These are phyloP conservation scores for Pythium rishiriense DNA, from an alignment of 352 stramenopile species.

Conservation along the genomic window DNA sequence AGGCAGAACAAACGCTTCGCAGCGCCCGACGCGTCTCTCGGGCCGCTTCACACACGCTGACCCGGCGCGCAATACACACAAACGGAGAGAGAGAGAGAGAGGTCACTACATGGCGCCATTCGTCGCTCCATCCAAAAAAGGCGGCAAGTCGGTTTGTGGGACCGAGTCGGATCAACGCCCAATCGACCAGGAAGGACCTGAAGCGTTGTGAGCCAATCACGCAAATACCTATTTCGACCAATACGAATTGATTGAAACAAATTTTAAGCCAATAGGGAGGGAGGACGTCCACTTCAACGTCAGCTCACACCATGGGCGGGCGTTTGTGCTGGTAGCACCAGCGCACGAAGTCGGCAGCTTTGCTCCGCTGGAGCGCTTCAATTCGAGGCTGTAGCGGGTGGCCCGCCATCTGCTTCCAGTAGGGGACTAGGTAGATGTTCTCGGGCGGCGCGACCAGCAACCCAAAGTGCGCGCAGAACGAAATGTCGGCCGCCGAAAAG, in stretches of 20 bases:
- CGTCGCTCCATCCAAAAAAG: no score
- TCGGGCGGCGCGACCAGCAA: constrained; percentile 39
- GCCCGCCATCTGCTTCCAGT: constrained; percentile 27
- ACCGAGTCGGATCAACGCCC: no score
- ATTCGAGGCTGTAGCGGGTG: constrained; percentile 36
- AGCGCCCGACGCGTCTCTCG: constrained; percentile 30
- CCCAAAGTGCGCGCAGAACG: constrained; percentile 52
- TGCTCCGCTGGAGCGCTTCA: constrained; percentile 36
- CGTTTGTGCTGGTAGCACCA: constrained; percentile 62
- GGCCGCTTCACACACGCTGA: constrained; percentile 28
- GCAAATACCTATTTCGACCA: constrained; percentile 15
- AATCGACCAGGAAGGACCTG: no score
- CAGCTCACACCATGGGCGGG: constrained; percentile 15
- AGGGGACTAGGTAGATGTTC: constrained; percentile 38
- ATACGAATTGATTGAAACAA: constrained; percentile 2
- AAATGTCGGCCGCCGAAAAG: constrained; percentile 56
- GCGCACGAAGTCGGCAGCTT: constrained; percentile 42
- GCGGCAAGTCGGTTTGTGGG: no score
- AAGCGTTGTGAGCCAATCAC: constrained; percentile 23
- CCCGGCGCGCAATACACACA: constrained; percentile 16
- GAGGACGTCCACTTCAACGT: not conserved
- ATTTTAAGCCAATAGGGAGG: constrained; percentile 15
- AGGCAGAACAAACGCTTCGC: constrained; percentile 27
- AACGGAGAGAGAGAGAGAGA: no score
- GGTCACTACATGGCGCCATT: constrained; percentile 5